Base-by-base conservation (phyloP, 2,329 filamentous ascomycete genomes). In the Colletotrichum tanaceti region DNA sequence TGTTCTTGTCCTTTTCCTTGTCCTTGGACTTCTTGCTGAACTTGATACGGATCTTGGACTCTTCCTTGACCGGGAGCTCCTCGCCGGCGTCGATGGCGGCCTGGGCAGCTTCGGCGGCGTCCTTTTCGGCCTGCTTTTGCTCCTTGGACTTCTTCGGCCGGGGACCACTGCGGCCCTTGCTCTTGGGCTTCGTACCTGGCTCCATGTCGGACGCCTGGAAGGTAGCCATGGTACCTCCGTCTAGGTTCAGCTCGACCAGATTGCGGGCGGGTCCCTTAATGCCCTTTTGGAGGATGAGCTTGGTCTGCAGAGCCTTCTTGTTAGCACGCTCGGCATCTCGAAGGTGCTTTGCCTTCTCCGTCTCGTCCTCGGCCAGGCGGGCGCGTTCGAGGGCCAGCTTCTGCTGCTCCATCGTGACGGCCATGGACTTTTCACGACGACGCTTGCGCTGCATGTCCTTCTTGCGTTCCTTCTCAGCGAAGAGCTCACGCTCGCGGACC, bases 401-500 rank as follows among this genome's bases (percentile, higher is more conserved):
- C 81, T 97, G 96, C 77, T 94, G 91, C 77, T 98, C 95, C 74
- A 97, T 92, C 7, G 94, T 95, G 68, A 97, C 91, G 4, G 94
- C 94, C 85, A 98, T 94, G 5, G 95, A 97, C 83, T 98, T 98
- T 78, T 98, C 95, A 20, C 96, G 91, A 50, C 96, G 91, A 69
- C 96, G 89, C 83, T 98, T 99, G 71, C 96, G 92, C 79, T 99
- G 96, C 93, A 99, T 98, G 77, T 99, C 96, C 83, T 99, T 99
- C 84, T 99, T 99, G 72, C 96, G 93, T 81, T 99, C 96, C 82
- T 99, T 99, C 80, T 99, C 96, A 70, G 95, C 94, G 70, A 92
- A 91, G 9, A 98, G 86, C 78, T 98, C 95, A 72, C 93, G 93
- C 70, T 94, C 91, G 73, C 96, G 92, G 2, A 98, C 95, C 74